Evolutionary conservation across 106 monocot species (phyloP), one percentile per base, ranked within the genome.

Genomic region (Acorus gramineus): DNA sequence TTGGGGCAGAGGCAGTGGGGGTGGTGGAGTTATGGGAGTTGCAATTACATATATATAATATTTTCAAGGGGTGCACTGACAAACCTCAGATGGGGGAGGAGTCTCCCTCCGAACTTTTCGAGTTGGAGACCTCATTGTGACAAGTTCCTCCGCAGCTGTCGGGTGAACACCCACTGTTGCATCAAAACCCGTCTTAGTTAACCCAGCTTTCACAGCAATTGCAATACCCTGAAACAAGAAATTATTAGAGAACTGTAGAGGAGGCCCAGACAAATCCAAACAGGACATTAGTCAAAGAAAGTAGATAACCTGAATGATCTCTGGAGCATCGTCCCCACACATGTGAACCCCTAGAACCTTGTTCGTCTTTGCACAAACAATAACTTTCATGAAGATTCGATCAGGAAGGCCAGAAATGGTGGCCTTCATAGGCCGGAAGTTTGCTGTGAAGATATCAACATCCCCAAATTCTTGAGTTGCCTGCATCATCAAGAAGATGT

Each of bases 291-390:
- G 6, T 60, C 73, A 2, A 53, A 47, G 8, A 46, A 46, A 65
- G 13, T 50, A 69, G 48, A 59, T 28, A 70, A 98, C 98, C 98
- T 98, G 98, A 58, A 98, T 81, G 56, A 92, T 86, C 76, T 98
- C 98, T 50, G 98, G 81, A 43, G 98, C 76, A 62, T 98, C 98
- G 11, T 98, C 98, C 46, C 98, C 98, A 74, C 98, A 98, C 98
- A 98, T 86, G 77, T 98, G 98, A 10, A 92, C 92, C 8, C 98
- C 98, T 68, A 98, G 68, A 71, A 98, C 98, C 81, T 75, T 86
- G 66, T 87, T 68, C 46, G 87, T 85, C 4, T 72, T 98, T 66
- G 92, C 92, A 75, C 85, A 98, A 64, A 92, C 98, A 57, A 98
- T 85, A 8, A 98, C 50, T 75, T 98, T 98, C 85, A 98, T 98